Percentiles rank a stretch among this genome's conserved stretches.
Evolutionary conservation across 2,329 filamentous ascomycete genomes (phyloP).

Genomic region (Byssochlamys sp.): DNA sequence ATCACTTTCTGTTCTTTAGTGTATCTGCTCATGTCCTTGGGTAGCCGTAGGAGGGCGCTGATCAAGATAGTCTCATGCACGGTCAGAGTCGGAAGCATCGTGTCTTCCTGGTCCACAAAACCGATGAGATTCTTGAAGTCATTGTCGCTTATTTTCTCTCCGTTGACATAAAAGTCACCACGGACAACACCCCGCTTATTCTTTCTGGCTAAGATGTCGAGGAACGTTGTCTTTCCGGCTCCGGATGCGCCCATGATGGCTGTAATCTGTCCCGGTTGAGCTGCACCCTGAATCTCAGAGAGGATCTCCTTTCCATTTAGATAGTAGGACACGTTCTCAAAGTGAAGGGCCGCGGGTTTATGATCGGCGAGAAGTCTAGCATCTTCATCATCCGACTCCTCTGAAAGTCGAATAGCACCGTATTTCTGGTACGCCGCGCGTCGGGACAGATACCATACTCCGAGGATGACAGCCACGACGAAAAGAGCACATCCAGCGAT

Average conservation of each 20-base stretch:
- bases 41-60: conserved; percentile 83
- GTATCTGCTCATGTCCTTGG: conserved; percentile 73
- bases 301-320: conserved; percentile 85
- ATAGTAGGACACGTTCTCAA: conserved; percentile 75
- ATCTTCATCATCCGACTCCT: conserved; percentile 80
- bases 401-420: conserved; percentile 64
- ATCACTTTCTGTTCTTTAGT: conserved; percentile 86
- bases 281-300: conserved; percentile 67
- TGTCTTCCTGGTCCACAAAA: conserved; percentile 97
- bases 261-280: conserved; percentile 88
- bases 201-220: conserved; percentile 91
- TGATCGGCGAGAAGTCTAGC: conserved; percentile 83
- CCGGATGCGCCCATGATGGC: conserved; percentile 98
- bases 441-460: conserved; percentile 79
- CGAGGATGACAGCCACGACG: conserved; percentile 72
- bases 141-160: conserved; percentile 71
- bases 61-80: conserved; percentile 96
- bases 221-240: conserved; percentile 91
- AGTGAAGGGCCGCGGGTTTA: conserved; percentile 78
- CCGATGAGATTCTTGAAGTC: conserved; percentile 89
- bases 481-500: conserved; percentile 81
- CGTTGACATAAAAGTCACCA: conserved; percentile 86
- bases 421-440: conserved; percentile 53
- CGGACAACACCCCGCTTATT: conserved; percentile 76
- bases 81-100: conserved; percentile 87